Base-by-base conservation (phyloP, 1,284 basidiomycete genomes). In the Stygiomarasmius scandens region DNA sequence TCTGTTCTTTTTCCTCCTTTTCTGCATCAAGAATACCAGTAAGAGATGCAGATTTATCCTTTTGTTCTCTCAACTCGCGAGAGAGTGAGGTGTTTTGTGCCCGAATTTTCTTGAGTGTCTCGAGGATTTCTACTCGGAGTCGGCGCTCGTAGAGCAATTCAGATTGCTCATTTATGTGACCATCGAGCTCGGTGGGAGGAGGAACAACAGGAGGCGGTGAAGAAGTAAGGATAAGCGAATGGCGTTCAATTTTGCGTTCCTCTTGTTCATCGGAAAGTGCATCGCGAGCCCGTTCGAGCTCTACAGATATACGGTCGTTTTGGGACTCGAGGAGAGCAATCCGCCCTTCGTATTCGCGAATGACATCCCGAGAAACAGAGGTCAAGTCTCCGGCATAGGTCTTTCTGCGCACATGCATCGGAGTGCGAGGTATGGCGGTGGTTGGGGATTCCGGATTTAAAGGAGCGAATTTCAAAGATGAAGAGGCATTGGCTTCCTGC, bases 51-150 rank as follows among this genome's bases (percentile, higher is more conserved):
- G 58, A 63, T 5, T 59, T 58, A 8, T 63, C 63, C 25, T 64
- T 54, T 22, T 64, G 55, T 49, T 65, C 59, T 19, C 63, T 61
- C n/a, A 67, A 51, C 2, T 63, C 61, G 27, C 65, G 65, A 20
- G 67, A 58, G 19, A 69, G 34, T 14, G 56, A 36, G 41, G 61
- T 58, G 54, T 69, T 65, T 47, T 69, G 65, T 1, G 66, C 61
- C 6, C 67, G 62, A 41, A 67, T 60, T 49, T 66, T 66, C 56
- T 67, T 64, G 29, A 69, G 63, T 19, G 65, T 57, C 20, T 64
- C 64, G 12, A 67, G 58, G 3, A 64, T 59, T 45, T 67, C 66
- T 22, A 61, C 58, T 29, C 62, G 60, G 27, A 68, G 53, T 48
- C 61, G 61, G 29, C 63, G 64, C 49, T 68, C 66, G 46, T 65